A percentile compares a stretch with the other conserved stretches of the same genome.
These are phyloP conservation scores for Naematelia aurantialba DNA, from an alignment of 768 basidiomycete species.

Conservation along the genomic window DNA sequence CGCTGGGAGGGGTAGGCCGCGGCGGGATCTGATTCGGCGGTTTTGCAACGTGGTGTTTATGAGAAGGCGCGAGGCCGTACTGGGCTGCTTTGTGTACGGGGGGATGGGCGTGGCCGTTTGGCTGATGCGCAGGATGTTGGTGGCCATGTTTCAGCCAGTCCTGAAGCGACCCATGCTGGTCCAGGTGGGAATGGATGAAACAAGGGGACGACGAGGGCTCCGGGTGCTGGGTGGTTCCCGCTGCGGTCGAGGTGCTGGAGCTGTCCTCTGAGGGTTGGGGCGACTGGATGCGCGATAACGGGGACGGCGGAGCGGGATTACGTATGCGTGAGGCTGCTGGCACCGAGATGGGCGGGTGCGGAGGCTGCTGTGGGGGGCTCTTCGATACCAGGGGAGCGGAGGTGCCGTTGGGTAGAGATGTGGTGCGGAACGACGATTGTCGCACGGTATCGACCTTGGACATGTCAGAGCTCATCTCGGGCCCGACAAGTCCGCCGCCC, in stretches of 20 bases:
- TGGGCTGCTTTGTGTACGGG: conserved; percentile 1
- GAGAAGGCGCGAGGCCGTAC: conserved; percentile 18
- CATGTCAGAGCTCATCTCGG: not conserved
- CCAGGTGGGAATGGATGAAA: conserved; percentile 87
- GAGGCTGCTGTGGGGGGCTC: not conserved
- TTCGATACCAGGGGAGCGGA: no score
- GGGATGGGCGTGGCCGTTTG: not conserved
- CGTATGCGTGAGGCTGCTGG: conserved; percentile 16
- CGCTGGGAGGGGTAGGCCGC: conserved; percentile 11
- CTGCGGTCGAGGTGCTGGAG: not conserved
- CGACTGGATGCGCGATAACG: conserved; percentile 28
- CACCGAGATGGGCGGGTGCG: not conserved
- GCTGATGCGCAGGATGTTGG: conserved; percentile 2
- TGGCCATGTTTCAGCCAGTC: conserved; percentile 64
- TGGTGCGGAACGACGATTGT: conserved; percentile 3
- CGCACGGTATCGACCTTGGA: not conserved
- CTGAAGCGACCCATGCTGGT: conserved; percentile 70
- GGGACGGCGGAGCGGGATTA: conserved; percentile 36
- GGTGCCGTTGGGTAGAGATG: conserved; percentile 1
- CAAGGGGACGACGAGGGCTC: conserved; percentile 62
- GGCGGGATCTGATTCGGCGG: conserved; percentile 12
- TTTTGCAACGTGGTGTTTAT: not conserved
- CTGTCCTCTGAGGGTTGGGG: not conserved
- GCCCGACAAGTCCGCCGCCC: no score
- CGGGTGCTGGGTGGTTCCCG: not conserved